Base-by-base conservation (phyloP, 1,284 basidiomycete species). In the Athelia sp. region DNA sequence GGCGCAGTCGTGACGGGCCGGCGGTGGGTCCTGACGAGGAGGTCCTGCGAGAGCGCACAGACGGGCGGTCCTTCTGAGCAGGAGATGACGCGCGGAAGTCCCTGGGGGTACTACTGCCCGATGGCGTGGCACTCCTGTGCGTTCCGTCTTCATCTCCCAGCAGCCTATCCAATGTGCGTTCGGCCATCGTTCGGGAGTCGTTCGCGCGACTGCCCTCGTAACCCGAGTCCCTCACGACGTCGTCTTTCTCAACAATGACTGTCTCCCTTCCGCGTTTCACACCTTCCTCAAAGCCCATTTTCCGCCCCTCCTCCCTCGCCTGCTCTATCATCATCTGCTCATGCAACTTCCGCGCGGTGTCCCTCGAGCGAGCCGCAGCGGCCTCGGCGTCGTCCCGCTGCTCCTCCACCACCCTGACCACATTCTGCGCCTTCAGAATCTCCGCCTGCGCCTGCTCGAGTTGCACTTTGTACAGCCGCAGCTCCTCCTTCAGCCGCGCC, bases 361-460 rank as follows among this genome's bases (percentile, higher is more conserved):
- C 67, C 42, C 75, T 69, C 9, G 76, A 76, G 43, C 68, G 66
- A 4, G 65, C 63, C 6, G 76, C 77, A 1, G 67, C 68, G 1
- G 63, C 61, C 58, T 81, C 78, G 0, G 80, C 80, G 3, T 77
- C 72, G 17, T 80, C 71, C 35, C 74, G 69, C 55, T 79, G 71
- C 13, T 63, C 61, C 56, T 79, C 74, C 2, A 76, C 62, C 3
- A 63, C 62, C 54, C 62, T 66, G 34, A 80, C 57, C 1, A 72
- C 63, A 3, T 71, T 68, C 55, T 75, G 70, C 1, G 70, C 70
- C 23, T 74, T 71, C 19, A 63, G 53, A 38, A 87, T 78, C 60
- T 87, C 84, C 50, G 68, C 65, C 56, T 82, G 80, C 3, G 84
- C 84, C 56, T 75, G 75, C 23, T 81, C 76, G 26, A 84, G 69